phyloP scores from a whole-genome alignment of 331 rosid species.

The Quercus tomentella region DNA sequence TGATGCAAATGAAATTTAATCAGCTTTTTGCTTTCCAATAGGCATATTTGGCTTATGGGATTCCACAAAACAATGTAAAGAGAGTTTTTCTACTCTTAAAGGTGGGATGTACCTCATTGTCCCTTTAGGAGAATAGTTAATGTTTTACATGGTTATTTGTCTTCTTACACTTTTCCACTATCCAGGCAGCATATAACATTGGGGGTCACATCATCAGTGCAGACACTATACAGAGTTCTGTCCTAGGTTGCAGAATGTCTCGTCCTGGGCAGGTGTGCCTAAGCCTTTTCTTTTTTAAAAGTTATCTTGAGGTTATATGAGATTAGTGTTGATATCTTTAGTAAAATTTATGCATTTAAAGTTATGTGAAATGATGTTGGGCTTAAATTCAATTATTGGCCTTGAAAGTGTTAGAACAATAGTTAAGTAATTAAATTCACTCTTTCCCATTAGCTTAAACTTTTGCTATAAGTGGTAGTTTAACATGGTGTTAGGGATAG shows the following conservation, averaged over 20 bases:
- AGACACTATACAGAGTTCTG: conserved; percentile 72
- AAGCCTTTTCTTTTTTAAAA: neutral
- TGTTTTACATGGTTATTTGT: neutral
- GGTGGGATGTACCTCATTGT: conserved; percentile 43
- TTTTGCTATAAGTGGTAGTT: too few species aligned
- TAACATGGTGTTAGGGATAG: too few species aligned
- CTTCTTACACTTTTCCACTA: conserved; percentile 21
- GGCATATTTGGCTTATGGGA: conserved; percentile 97
- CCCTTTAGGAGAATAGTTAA: neutral
- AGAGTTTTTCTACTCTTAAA: conserved; percentile 73
- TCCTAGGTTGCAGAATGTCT: conserved; percentile 80
- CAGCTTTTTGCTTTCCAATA: conserved; percentile 31
- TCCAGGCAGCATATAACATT: conserved; percentile 94
- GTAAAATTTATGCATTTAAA: neutral
- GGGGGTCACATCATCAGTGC: conserved; percentile 90
- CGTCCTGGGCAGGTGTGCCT: conserved; percentile 89
- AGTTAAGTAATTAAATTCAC: too few species aligned
- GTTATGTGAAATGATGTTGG: neutral
- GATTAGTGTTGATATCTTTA: neutral
- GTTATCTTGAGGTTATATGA: neutral
- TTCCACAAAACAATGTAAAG: conserved; percentile 87
- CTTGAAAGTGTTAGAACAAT: neutral
- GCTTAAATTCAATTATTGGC: neutral
- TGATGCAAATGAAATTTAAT: conserved; percentile 4
- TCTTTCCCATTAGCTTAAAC: too few species aligned